Percentiles rank a stretch among this genome's conserved stretches.
Evolutionary conservation across 768 basidiomycete species (phyloP).

Genomic region (Ephemerocybe angulata): DNA sequence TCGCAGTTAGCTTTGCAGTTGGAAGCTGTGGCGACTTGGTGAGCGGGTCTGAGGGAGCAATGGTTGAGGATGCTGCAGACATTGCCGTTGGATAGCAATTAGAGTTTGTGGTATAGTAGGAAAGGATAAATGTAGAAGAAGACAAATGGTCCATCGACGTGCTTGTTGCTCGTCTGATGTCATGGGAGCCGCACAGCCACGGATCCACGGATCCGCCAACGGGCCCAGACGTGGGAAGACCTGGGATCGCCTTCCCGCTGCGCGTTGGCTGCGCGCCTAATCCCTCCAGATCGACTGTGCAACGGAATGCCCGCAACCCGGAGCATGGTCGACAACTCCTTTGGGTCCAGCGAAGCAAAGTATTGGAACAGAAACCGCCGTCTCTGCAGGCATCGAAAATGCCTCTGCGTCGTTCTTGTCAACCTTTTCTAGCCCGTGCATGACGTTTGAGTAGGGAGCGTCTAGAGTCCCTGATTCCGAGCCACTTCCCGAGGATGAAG

Average conservation of each 20-base stretch:
- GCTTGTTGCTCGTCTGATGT: not conserved
- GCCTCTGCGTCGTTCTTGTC: conserved; percentile 24
- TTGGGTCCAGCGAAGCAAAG: conserved; percentile 39
- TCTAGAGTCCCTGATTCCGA: conserved; percentile 14
- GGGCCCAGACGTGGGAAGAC: no score
- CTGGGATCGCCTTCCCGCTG: no score
- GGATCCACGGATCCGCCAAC: no score
- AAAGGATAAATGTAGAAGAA: not conserved
- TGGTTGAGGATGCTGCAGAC: no score
- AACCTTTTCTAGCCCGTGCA: conserved; percentile 37
- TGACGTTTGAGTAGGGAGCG: no score
- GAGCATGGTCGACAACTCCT: conserved; percentile 27
- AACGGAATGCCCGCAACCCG: conserved; percentile 39
- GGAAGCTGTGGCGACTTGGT: conserved; percentile 18
- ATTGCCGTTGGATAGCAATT: not conserved
- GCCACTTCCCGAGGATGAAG: conserved; percentile 16
- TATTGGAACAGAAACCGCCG: conserved; percentile 23
- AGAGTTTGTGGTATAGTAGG: not conserved
- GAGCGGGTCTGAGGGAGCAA: conserved; percentile 1
- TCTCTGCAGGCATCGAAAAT: conserved; percentile 18
- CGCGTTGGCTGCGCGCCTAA: no score
- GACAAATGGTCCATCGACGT: not conserved
- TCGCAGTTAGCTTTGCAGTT: conserved; percentile 31
- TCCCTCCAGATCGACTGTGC: conserved; percentile 34
- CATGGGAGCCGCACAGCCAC: not conserved